Evolutionary conservation across 2,329 filamentous ascomycete genomes (phyloP).

Genomic region (Cryphonectria japonica): DNA sequence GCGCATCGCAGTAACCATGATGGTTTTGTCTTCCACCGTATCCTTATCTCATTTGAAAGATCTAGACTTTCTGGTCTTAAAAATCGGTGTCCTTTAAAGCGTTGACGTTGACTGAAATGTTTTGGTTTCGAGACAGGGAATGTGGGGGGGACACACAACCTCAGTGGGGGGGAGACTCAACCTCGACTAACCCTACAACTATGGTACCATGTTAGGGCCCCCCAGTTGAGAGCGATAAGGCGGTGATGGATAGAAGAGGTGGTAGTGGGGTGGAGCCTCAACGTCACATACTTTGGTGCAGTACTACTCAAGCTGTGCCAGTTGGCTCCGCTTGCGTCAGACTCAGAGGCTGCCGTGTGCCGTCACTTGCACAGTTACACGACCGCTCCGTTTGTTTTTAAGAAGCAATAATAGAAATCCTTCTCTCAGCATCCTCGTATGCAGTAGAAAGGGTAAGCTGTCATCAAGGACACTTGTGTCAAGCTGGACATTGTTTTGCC

Average conservation of each 20-base stretch:
- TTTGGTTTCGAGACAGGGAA: neutral
- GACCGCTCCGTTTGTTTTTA: neutral
- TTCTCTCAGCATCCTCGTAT: neutral
- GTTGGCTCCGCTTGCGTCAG: constrained; percentile 14
- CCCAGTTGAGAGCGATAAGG: neutral
- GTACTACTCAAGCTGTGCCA: neutral
- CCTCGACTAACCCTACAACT: constrained; percentile 9
- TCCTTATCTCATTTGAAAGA: neutral
- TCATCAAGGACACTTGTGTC: neutral
- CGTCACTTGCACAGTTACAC: neutral
- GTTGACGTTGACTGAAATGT: neutral
- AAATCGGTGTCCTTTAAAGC: neutral
- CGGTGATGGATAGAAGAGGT: neutral
- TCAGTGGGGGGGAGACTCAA: constrained; percentile 31
- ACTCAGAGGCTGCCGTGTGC: neutral
- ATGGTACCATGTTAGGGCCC: neutral
- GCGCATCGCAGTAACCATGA: too few species aligned
- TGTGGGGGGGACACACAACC: neutral
- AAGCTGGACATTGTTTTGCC: neutral
- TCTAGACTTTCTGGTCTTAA: neutral
- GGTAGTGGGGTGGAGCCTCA: neutral
- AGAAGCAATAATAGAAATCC: too few species aligned
- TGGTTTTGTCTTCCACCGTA: too few species aligned
- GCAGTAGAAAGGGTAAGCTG: neutral
- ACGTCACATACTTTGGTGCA: constrained; percentile 6